Percentiles rank a stretch among this genome's conserved stretches.
These are phyloP conservation scores for Medicago lupulina DNA, from an alignment of 306 rosid species.

Conservation along the genomic window DNA sequence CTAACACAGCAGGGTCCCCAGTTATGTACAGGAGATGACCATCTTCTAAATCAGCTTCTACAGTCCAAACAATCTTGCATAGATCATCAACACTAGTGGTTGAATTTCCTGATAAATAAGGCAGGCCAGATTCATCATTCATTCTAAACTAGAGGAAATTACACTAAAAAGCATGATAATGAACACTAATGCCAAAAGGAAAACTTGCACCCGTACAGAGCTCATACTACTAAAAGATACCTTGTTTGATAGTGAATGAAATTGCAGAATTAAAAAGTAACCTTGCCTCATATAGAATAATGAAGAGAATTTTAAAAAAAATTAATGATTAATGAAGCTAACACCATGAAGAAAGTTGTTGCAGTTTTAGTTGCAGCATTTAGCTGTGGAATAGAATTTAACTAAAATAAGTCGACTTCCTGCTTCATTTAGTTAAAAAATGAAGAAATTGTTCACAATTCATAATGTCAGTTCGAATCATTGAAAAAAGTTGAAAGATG, in stretches of 20 bases:
- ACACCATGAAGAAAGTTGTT: constrained; percentile 16
- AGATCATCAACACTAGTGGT: constrained; percentile 54
- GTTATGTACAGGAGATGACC: constrained; percentile 82
- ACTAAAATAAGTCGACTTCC: constrained; percentile 16
- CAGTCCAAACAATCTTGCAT: constrained; percentile 73
- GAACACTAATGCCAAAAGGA: constrained; percentile 27
- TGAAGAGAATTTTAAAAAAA: constrained; percentile 7
- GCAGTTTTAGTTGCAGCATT: constrained; percentile 10
- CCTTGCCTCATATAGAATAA: constrained; percentile 26
- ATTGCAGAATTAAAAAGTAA: constrained; percentile 19
- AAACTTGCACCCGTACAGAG: neutral
- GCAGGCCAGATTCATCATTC: constrained; percentile 54
- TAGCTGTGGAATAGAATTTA: constrained; percentile 11
- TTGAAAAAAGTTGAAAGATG: constrained; percentile 14
- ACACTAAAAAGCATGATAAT: constrained; percentile 25
- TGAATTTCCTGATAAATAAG: constrained; percentile 62
- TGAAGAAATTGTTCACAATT: neutral
- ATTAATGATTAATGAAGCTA: constrained; percentile 18
- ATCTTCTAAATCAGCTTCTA: constrained; percentile 82
- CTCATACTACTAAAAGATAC: constrained; percentile 5
- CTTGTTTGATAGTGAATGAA: constrained; percentile 22
- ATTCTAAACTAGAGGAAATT: constrained; percentile 41
- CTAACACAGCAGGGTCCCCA: constrained; percentile 82
- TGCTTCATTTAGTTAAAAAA: neutral
- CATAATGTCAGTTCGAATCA: constrained; percentile 28